Percentiles rank a stretch among this genome's conserved stretches.
Conservation (phyloP, 306 rosid species). For the Cercis canadensis region DNA sequence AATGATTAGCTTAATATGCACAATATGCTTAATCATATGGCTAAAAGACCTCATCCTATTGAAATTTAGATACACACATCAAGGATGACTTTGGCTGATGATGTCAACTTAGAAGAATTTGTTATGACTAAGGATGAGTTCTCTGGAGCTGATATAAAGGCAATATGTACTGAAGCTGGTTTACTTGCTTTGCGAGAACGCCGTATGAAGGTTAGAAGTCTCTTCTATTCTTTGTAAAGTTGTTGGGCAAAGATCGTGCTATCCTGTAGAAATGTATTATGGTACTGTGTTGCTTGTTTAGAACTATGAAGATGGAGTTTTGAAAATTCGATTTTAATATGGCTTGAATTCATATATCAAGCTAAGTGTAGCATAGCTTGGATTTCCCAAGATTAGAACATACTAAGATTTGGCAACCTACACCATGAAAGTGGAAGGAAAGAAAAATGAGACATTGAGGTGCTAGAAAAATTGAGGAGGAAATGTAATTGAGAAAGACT, state of each 20-base stretch:
- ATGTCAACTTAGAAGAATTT: slow-evolving; percentile 70
- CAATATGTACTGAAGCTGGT: slow-evolving; percentile 78
- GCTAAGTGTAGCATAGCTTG: slow-evolving; percentile 10
- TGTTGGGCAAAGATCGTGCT: too few species aligned
- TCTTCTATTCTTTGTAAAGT: too few species aligned
- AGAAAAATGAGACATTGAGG: neutral
- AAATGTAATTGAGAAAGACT: slow-evolving; percentile 5
- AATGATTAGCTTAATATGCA: slow-evolving; percentile 24
- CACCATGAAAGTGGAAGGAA: slow-evolving; percentile 6
- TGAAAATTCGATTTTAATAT: slow-evolving; percentile 9
- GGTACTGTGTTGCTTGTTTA: neutral
- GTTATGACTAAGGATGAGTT: slow-evolving; percentile 75
- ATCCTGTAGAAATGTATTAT: slow-evolving; percentile 3
- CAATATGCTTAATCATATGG: slow-evolving; percentile 4
- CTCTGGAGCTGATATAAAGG: slow-evolving; percentile 74
- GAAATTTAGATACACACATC: slow-evolving; percentile 64
- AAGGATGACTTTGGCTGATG: slow-evolving; percentile 72
- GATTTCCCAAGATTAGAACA: neutral
- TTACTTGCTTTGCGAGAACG: slow-evolving; percentile 69
- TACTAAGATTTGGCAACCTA: slow-evolving; percentile 9
- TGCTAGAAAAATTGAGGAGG: neutral
- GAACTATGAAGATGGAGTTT: slow-evolving; percentile 27
- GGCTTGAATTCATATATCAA: slow-evolving; percentile 12
- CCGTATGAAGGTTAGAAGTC: slow-evolving; percentile 62
- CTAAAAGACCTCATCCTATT: slow-evolving; percentile 28